Base-by-base conservation (phyloP, 2,329 filamentous ascomycete genomes). In the Pseudogymnoascus sp. region DNA sequence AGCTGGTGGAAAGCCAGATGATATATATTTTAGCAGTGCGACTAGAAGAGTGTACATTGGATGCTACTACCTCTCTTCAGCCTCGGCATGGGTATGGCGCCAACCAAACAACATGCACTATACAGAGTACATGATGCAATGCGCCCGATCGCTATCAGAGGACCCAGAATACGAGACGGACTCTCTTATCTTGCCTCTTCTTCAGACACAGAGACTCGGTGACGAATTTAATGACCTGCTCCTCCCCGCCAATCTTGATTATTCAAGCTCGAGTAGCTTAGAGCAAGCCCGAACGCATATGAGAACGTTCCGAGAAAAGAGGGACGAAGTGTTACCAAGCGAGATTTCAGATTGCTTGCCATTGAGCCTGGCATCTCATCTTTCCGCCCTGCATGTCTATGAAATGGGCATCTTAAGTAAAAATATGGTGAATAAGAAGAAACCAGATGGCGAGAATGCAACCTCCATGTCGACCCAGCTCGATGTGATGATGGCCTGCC, bases 161-260 rank as follows among this genome's bases (percentile, higher is more conserved):
- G 30, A 62, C 28, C 64, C 60, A 60, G 67, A 67, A 63, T 66
- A 66, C 3, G 63, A 67, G 28, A 67, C 64, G 11, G 68, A 69
- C 58, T 14, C 60, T 4, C 43, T 70, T n/a, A 65, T 70, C 38
- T 63, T 64, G 43, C 67, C 65, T 14, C 22, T 68, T 15, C 62
- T 64, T 6, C 65, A 66, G 47, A 63, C 65, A 6, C 62, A 68
- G 38, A 65, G 65, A 41, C 61, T 70, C 33, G 28, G 64, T 6
- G 65, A 66, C 25, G 65, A 67, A 35, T 57, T 50, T 14, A 28
- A 20, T 20, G 39, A 60, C 18, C 8, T 60, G 5, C 47, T 47
- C 15, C 28, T 53, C 1, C 15, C 28, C 11, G 4, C 9, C 47
- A 53, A 35, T 53, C 6, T 33, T 53, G 25, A 53, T 20, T 53